phyloP scores from a whole-genome alignment of 106 monocot genomes.

The Apostasia ramifera region DNA sequence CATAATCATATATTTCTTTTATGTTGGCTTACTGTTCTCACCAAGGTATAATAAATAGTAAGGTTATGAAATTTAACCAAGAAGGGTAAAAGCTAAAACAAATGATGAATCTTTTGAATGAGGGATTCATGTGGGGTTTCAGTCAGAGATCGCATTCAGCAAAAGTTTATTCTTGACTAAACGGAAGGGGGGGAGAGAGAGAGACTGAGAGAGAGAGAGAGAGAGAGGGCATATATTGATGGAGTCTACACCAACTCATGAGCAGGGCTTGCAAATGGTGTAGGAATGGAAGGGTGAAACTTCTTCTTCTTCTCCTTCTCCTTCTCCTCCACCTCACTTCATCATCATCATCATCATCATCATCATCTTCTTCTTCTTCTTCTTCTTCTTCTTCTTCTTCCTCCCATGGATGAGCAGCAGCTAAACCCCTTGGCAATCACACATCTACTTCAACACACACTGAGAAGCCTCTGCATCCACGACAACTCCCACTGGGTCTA shows the following conservation, averaged over 20 bases:
- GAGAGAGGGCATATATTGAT: conserved; percentile 7
- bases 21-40: too few relatives aligned
- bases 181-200: not conserved
- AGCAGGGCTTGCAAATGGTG: not conserved
- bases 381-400: not conserved
- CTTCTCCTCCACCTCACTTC: too few relatives aligned
- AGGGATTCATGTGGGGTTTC: not conserved
- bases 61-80: not conserved
- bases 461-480: conserved; percentile 67
- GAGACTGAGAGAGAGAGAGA: not conserved
- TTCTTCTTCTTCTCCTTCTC: not conserved
- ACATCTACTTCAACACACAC: conserved; percentile 54
- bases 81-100: not conserved
- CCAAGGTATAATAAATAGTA: too few relatives aligned
- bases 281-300: too few relatives aligned
- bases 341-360: too few relatives aligned
- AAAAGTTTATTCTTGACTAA: conserved; percentile 5
- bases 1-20: too few relatives aligned
- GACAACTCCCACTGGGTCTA: conserved; percentile 88
- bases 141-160: not conserved
- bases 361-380: not conserved
- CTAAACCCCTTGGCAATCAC: conserved; percentile 36
- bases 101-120: conserved; percentile 9
- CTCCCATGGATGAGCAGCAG: conserved; percentile 37
- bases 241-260: not conserved